Evolutionary conservation across 2,329 filamentous ascomycete genomes (phyloP), one percentile per base, ranked within the genome.

Genomic region (Plenodomus tracheiphilus): DNA sequence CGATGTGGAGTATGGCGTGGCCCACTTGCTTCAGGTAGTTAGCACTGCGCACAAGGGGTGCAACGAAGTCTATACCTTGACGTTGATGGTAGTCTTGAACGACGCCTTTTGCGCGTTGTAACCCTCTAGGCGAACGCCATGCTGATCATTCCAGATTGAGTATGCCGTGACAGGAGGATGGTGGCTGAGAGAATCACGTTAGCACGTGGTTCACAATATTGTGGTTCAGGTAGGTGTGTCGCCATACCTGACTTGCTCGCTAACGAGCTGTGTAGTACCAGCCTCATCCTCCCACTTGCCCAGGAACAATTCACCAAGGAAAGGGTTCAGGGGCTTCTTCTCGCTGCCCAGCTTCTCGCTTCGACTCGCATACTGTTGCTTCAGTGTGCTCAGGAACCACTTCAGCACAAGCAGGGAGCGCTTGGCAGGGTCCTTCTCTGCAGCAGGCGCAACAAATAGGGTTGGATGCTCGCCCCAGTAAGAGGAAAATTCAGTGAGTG

Each of bases 21-120:
- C 93, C 93, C 61, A 95, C 87, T 76, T 96, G 91, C 80, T 74
- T 44, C 32, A 17, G 22, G 21, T 3, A 3, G 11, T 64, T 13
- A 65, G 49, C 6, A 13, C 4, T 5, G 20, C 1, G 18, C 21
- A n/a, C 4, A 20, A 8, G 1, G 16, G n/a, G 8, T 3, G 18
- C 13, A 13, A 1, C 4, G 7, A 1, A 1, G 10, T 4, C 25
- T 37, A 39, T 30, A 72, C 71, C 62, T 95, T 96, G 68, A 99
- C 88, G 66, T 93, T 88, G 73, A 97, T 97, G 38, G 93, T 96
- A 61, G 88, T 87, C 54, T 88, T 89, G 75, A 99, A 97, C 15
- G 91, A 95, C 3, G 93, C 92, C 74, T 96, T 97, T 70, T 97
- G 94, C 15, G 89, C 93, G 67, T 97, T 97, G 77, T 96, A 97